phyloP scores from a whole-genome alignment of 2,329 filamentous ascomycete species.

The Rosellinia necatrix region DNA sequence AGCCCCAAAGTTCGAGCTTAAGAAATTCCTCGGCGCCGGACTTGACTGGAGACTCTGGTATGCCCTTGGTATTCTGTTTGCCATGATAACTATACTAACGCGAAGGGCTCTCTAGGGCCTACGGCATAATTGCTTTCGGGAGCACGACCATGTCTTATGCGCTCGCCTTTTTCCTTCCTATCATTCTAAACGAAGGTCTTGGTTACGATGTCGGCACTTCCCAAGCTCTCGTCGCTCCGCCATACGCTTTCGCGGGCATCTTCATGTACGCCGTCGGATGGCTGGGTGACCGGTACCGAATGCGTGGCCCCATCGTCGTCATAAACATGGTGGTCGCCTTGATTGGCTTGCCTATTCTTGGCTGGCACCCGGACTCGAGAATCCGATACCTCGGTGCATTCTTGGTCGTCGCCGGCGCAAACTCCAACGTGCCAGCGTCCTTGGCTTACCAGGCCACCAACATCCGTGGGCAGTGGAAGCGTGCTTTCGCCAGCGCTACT shows the following conservation, averaged over 20 bases:
- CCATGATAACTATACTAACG: constrained; percentile 52
- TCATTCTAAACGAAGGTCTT: constrained; percentile 69
- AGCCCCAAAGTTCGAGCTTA: constrained; percentile 50
- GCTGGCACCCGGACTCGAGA: constrained; percentile 60
- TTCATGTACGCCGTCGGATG: constrained; percentile 65
- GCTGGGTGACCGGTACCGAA: constrained; percentile 67
- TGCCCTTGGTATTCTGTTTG: constrained; percentile 23
- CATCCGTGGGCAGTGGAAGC: constrained; percentile 86
- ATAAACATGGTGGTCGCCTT: constrained; percentile 69
- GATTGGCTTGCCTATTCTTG: constrained; percentile 74
- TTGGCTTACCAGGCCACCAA: constrained; percentile 88
- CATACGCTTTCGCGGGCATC: constrained; percentile 68
- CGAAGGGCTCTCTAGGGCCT: constrained; percentile 54
- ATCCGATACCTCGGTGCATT: constrained; percentile 78
- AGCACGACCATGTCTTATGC: constrained; percentile 75
- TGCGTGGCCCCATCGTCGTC: constrained; percentile 69
- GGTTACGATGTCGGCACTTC: constrained; percentile 66
- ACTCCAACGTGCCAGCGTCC: constrained; percentile 74
- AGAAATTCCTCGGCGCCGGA: constrained; percentile 44
- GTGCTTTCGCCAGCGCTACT: constrained; percentile 76
- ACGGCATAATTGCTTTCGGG: constrained; percentile 65
- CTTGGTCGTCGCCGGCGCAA: constrained; percentile 74
- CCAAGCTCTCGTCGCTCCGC: constrained; percentile 74
- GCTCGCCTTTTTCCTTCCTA: constrained; percentile 77
- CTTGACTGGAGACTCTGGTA: constrained; percentile 51